A percentile compares a stretch with the other conserved stretches of the same genome.
Conservation (phyloP, 805 yeast species). For the Candida wancherniae region DNA sequence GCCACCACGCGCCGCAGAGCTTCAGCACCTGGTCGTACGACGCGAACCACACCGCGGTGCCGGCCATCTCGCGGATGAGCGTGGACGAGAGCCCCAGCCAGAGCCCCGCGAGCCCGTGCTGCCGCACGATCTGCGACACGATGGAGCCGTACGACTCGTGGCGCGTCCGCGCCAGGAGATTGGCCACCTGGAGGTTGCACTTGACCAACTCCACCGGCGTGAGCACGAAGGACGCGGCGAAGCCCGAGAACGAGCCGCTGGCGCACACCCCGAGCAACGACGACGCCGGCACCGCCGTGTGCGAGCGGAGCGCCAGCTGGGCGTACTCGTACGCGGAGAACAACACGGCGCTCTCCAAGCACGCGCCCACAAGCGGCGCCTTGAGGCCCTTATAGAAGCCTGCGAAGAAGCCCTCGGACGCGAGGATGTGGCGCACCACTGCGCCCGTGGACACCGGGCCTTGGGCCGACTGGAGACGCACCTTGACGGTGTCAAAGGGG, state of each 20-base stretch:
- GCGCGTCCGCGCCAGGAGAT: conserved; percentile 17
- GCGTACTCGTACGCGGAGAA: conserved; percentile 58
- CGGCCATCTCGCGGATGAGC: conserved; percentile 75
- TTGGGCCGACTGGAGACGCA: conserved; percentile 64
- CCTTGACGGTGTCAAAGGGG: conserved; percentile 92
- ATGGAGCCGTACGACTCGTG: conserved; percentile 29
- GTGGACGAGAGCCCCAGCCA: conserved; percentile 90
- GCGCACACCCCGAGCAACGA: conserved; percentile 26
- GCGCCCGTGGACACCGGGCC: conserved; percentile 49
- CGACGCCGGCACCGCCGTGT: conserved; percentile 4
- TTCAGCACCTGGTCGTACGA: conserved; percentile 60
- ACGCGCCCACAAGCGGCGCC: conserved; percentile 85
- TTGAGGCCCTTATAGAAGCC: conserved; percentile 80
- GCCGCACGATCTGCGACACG: conserved; percentile 34
- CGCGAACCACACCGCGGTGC: conserved; percentile 93
- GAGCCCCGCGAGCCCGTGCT: conserved; percentile 63
- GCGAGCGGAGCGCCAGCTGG: conserved; percentile 6
- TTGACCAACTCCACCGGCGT: conserved; percentile 93
- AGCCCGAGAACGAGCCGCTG: conserved; percentile 81
- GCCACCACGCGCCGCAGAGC: conserved; percentile 26
- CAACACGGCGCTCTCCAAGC: conserved; percentile 79
- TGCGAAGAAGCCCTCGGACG: conserved; percentile 58
- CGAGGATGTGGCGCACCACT: conserved; percentile 58
- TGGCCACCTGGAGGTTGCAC: conserved; percentile 75
- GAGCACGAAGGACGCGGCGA: conserved; percentile 73